phyloP scores from a whole-genome alignment of 176 grass and related monocot species.

The Cymbopogon citratus region DNA sequence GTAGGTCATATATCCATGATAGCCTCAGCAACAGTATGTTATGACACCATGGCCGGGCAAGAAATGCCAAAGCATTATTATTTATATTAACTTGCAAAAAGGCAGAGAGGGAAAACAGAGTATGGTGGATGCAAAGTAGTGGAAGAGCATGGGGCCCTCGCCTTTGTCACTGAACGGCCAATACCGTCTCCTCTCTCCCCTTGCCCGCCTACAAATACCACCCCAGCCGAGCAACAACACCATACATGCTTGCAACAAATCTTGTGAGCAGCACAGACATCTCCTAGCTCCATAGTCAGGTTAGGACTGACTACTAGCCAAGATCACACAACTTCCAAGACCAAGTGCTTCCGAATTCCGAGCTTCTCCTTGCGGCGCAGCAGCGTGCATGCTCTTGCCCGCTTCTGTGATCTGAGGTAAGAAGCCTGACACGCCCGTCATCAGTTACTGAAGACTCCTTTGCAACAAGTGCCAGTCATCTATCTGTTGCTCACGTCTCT shows the following conservation, averaged over 20 bases:
- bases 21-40: background rate
- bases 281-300: background rate
- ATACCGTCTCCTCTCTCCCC: background rate
- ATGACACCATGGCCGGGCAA: background rate
- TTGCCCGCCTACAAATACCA: constrained; percentile 46
- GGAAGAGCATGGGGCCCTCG: constrained; percentile 28
- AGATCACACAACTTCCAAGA: background rate
- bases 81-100: background rate
- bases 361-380: background rate
- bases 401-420: constrained; percentile 7
- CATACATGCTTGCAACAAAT: constrained; percentile 42
- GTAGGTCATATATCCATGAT: background rate
- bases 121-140: constrained; percentile 36
- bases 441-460: background rate
- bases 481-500: constrained; percentile 5
- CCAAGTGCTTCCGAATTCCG: background rate
- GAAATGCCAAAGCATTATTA: constrained; percentile 24
- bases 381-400: background rate
- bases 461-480: background rate
- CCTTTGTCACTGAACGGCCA: constrained; percentile 30
- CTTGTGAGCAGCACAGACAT: constrained; percentile 24
- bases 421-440: background rate
- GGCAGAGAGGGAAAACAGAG: constrained; percentile 21
- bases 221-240: constrained; percentile 24
- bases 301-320: background rate